These are phyloP conservation scores for Sugiyamaella boreocaroliniensis DNA, from an alignment of 805 yeast species.

Conservation along the genomic window DNA sequence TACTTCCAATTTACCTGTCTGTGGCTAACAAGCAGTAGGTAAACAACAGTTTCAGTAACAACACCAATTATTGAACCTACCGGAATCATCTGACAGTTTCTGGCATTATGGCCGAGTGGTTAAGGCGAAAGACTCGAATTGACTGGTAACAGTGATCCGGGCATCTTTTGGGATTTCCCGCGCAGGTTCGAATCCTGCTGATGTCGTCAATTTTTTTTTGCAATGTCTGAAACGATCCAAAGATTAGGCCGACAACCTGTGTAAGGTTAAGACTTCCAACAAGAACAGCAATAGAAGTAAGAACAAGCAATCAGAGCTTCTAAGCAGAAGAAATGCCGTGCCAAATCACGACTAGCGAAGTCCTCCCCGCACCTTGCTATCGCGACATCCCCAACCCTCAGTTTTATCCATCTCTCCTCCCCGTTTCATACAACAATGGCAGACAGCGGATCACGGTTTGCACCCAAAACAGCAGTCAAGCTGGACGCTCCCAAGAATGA, in stretches of 20 bases:
- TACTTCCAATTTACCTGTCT: no score
- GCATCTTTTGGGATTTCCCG: conserved; percentile 66
- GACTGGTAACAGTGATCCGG: conserved; percentile 18
- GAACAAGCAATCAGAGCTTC: no score
- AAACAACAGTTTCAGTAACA: background rate
- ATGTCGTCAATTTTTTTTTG: conserved; percentile 47
- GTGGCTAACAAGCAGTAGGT: no score
- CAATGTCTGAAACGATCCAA: background rate
- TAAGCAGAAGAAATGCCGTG: no score
- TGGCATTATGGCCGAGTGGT: conserved; percentile 69
- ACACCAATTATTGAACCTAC: background rate
- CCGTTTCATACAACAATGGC: conserved; percentile 32
- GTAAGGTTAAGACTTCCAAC: no score
- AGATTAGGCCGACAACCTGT: background rate
- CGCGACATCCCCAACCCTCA: conserved; percentile 42
- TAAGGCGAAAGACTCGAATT: conserved; percentile 70
- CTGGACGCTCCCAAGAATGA: conserved; percentile 47
- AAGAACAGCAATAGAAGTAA: no score
- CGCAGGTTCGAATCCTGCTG: conserved; percentile 78
- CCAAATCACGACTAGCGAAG: background rate
- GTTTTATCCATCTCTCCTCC: conserved; percentile 55
- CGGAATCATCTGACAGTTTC: background rate
- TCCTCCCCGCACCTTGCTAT: background rate
- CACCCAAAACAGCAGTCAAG: conserved; percentile 49
- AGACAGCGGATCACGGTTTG: conserved; percentile 32